Evolutionary conservation across 1,284 basidiomycete genomes (phyloP), one percentile per base, ranked within the genome.

Genomic region (Fomitiporia mediterranea): DNA sequence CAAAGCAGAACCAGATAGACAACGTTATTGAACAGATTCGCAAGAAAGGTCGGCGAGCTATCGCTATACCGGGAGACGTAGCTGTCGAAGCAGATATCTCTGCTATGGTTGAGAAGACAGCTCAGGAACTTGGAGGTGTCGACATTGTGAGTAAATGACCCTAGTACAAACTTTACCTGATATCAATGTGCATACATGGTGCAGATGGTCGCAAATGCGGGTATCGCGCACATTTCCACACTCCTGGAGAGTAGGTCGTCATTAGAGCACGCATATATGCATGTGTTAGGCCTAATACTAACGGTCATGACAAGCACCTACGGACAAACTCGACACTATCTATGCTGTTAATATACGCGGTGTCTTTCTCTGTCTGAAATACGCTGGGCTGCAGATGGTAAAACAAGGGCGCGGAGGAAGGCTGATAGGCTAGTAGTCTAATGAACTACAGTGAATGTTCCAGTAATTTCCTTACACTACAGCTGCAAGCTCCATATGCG

Each of bases 171-270:
- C 15, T 13, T 55, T 13, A 15, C 30, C 21, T 13, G 21, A 27
- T 19, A 25, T 25, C n/a, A 50, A 39, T 17, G 7, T 25, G 28
- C n/a, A 17, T 9, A 23, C 35, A 21, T 27, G n/a, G 28, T 7
- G 39, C 19, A 60, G 59, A 60, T 60, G 59, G 57, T 60, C 15
- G 58, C 57, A 43, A 60, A 60, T 53, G 57, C 56, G 2, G 56
- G 56, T 11, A 54, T 58, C 19, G 44, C 21, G 11, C 30, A 30
- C n/a, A 30, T 3, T 17, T 3, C 17, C 4, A 9, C 25, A 9
- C 34, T 39, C 8, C 25, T 47, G 23, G 25, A 30, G n/a, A 35
- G 44, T 55, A 40, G 19, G 48, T 11, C 11, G 5, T 19, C 17
- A 19, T 23, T 43, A 6, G 5, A 15, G 15, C 6, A 32, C 4